phyloP scores from a whole-genome alignment of 768 basidiomycete genomes.

The Sarcodon aspratus region DNA sequence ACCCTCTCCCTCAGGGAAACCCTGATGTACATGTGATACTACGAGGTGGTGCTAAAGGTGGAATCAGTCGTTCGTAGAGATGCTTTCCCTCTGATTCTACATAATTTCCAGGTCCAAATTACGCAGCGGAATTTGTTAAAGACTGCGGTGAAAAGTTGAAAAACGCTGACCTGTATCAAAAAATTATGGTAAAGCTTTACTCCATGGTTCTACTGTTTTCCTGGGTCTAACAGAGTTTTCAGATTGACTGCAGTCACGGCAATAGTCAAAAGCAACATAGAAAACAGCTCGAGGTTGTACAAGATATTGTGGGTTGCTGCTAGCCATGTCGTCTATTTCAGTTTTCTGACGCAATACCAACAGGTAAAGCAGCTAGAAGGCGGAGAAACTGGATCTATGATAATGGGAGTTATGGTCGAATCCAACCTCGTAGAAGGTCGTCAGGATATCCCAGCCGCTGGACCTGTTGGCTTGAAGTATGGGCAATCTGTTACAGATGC shows the following conservation, averaged over 20 bases:
- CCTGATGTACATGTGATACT: slow-evolving; percentile 91
- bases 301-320: slow-evolving; percentile 61
- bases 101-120: slow-evolving; percentile 63
- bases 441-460: slow-evolving; percentile 69
- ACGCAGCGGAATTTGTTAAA: slow-evolving; percentile 64
- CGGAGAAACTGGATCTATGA: slow-evolving; percentile 56
- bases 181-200: slow-evolving; percentile 65
- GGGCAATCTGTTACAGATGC: slow-evolving; percentile 70
- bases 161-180: slow-evolving; percentile 69
- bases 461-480: slow-evolving; percentile 63
- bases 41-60: slow-evolving; percentile 62
- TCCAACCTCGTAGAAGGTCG: slow-evolving; percentile 83
- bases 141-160: slow-evolving; percentile 62
- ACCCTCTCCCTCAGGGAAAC: slow-evolving; percentile 48
- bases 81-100: neutral
- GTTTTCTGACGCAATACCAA: slow-evolving; percentile 1
- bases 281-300: slow-evolving; percentile 81
- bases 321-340: neutral
- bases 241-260: slow-evolving; percentile 97
- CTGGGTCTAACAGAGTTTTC: slow-evolving; percentile 2
- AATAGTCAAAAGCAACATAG: slow-evolving; percentile 89
- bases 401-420: slow-evolving; percentile 95
- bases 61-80: neutral
- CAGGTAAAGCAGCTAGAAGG: slow-evolving; percentile 67
- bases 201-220: neutral